A percentile compares a stretch with the other conserved stretches of the same genome.
phyloP scores from a whole-genome alignment of 2,329 filamentous ascomycete genomes.

The Beauveria sp. region DNA sequence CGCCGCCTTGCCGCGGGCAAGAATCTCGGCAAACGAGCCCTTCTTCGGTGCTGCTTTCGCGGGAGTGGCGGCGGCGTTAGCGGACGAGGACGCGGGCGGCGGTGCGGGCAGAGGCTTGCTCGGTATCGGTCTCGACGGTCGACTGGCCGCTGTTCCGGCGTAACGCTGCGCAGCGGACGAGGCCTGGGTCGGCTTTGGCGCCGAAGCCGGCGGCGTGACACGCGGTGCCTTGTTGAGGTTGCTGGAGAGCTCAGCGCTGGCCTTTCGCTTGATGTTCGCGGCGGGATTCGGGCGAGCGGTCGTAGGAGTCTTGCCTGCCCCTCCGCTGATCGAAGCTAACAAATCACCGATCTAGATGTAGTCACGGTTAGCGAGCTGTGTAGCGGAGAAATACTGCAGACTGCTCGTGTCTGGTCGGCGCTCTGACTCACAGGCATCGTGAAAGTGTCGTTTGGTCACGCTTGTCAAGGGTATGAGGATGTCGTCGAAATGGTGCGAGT shows the following conservation, averaged over 20 bases:
- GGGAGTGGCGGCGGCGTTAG: constrained; percentile 30
- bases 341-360: constrained; percentile 42
- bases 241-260: constrained; percentile 40
- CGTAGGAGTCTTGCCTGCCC: constrained; percentile 33
- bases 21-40: constrained; percentile 66
- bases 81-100: constrained; percentile 16
- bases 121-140: neutral
- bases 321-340: constrained; percentile 55
- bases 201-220: constrained; percentile 14
- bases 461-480: neutral
- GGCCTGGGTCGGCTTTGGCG: constrained; percentile 10
- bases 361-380: neutral
- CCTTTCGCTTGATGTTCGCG: constrained; percentile 46
- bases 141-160: constrained; percentile 1
- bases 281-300: constrained; percentile 18
- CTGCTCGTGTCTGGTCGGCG: neutral
- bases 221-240: constrained; percentile 35
- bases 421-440: constrained; percentile 16
- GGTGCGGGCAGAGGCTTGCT: constrained; percentile 13
- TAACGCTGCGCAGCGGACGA: neutral
- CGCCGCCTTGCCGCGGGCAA: constrained; percentile 63
- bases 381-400: too few relatives aligned
- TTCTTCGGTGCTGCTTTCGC: constrained; percentile 52
- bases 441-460: neutral
- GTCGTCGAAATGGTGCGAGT: neutral